Evolutionary conservation across 495 filamentous ascomycete species (phyloP), one percentile per base, ranked within the genome.

Genomic region (Chaetomidium leptoderma): DNA sequence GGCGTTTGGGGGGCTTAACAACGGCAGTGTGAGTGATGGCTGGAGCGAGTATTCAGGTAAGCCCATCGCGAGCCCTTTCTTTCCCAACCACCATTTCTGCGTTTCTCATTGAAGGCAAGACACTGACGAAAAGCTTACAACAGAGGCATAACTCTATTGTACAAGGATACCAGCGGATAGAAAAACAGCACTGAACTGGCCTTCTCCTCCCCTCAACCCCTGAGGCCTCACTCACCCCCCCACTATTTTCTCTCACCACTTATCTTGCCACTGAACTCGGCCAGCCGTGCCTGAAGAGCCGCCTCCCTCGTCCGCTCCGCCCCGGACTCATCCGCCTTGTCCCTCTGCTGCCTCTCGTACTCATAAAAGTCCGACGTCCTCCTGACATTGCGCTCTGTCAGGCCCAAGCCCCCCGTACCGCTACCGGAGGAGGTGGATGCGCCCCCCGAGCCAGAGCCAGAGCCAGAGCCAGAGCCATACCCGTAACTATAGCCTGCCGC

Each of bases 151-250:
- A 17, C 8, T 11, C 35, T 19, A 29, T 21, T 39, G 44, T 57
- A 50, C 55, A 32, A 7, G 16, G 36, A 6, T 43, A 43, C 51
- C 51, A 17, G 23, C 17, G n/a, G 24, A 43, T 53, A 39, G 24
- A 51, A 39, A 49, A n/a, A 10, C 35, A 40, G 14, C 35, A 26
- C 17, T 42, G 8, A 19, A 32, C 13, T 35, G 10, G n/a, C 33
- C 49, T 16, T 35, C 16, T 40, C 48, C 13, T 39, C 5, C n/a
- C 17, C 0, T 19, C 33, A 6, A 3, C n/a, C n/a, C n/a, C n/a
- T n/a, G n/a, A n/a, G n/a, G n/a, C n/a, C n/a, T n/a, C n/a, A 6
- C 29, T 43, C 30, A 33, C 24, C 6, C n/a, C 46, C 5, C 46
- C 3, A 16, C 9, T 37, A 40, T 16, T 17, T 17, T 27, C 24